Conservation (phyloP, 768 basidiomycete genomes). For the Pulveroboletus sp. region DNA sequence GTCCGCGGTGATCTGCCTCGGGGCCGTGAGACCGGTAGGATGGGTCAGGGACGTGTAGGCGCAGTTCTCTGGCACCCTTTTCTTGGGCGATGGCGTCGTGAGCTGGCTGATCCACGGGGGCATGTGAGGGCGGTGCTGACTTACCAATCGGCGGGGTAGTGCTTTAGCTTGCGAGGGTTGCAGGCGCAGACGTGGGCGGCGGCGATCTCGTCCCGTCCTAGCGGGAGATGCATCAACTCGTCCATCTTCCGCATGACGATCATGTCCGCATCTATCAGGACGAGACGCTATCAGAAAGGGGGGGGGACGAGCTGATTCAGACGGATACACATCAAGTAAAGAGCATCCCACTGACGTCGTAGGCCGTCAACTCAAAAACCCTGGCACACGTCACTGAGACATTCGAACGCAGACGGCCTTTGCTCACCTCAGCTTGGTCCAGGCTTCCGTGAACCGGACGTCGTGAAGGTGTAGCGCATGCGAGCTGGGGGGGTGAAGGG, state of each 20-base stretch:
- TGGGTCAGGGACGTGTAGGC: conserved; percentile 55
- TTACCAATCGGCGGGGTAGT: conserved; percentile 89
- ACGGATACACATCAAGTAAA: not conserved
- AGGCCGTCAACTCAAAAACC: conserved; percentile 64
- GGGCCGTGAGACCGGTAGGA: conserved; percentile 32
- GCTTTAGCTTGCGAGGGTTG: conserved; percentile 78
- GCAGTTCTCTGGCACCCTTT: conserved; percentile 91
- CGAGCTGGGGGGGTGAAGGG: conserved; percentile 46
- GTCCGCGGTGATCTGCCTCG: conserved; percentile 26
- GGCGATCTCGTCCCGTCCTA: conserved; percentile 72
- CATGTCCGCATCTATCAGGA: conserved; percentile 89
- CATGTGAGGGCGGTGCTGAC: conserved; percentile 3
- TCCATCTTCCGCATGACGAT: conserved; percentile 81
- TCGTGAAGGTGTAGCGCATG: conserved; percentile 35
- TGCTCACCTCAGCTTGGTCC: conserved; percentile 53
- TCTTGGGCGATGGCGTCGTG: not conserved
- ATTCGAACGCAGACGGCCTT: conserved; percentile 5
- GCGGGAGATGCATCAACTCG: conserved; percentile 49
- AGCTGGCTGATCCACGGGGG: not conserved
- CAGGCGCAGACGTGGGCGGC: conserved; percentile 91
- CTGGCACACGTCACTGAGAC: conserved; percentile 12
- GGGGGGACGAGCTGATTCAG: not conserved
- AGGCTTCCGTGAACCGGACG: conserved; percentile 55
- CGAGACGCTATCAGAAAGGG: conserved; percentile 51
- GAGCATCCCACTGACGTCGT: conserved; percentile 45